A percentile compares a stretch with the other conserved stretches of the same genome.
Evolutionary conservation across 2,329 filamentous ascomycete species (phyloP).

Genomic region (Clarireedia hainanense): DNA sequence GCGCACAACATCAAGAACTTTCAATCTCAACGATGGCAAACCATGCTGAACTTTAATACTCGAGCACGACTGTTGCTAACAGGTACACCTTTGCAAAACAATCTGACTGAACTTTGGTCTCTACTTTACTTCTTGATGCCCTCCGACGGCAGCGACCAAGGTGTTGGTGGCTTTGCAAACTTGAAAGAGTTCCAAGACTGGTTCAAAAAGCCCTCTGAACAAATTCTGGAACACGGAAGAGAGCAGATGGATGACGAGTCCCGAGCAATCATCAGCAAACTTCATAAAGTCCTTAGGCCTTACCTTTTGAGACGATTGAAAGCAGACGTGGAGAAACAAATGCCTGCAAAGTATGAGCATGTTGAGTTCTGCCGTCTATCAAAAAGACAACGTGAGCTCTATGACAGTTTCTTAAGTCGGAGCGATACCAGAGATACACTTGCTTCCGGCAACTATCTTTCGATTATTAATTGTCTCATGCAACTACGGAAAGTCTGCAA

Average conservation of each 20-base stretch:
- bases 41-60: constrained; percentile 87
- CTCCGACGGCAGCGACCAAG: constrained; percentile 63
- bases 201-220: constrained; percentile 90
- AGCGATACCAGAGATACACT: constrained; percentile 84
- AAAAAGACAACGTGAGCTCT: constrained; percentile 89
- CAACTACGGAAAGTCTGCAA: constrained; percentile 97
- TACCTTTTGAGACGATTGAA: constrained; percentile 88
- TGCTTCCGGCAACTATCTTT: constrained; percentile 89
- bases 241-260: constrained; percentile 94
- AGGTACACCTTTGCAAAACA: constrained; percentile 93
- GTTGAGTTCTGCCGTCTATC: constrained; percentile 93
- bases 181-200: constrained; percentile 94
- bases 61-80: constrained; percentile 80
- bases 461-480: constrained; percentile 98
- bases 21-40: constrained; percentile 95
- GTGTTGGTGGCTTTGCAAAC: constrained; percentile 84
- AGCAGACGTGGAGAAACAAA: constrained; percentile 96
- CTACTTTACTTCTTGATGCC: constrained; percentile 95
- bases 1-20: constrained; percentile 99
- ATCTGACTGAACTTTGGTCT: constrained; percentile 94
- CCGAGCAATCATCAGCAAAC: constrained; percentile 80
- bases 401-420: constrained; percentile 90
- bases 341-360: constrained; percentile 96
- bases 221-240: constrained; percentile 89
- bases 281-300: constrained; percentile 88